These are phyloP conservation scores for Mallotus repandus DNA, from an alignment of 441 rosid genomes.

Conservation along the genomic window DNA sequence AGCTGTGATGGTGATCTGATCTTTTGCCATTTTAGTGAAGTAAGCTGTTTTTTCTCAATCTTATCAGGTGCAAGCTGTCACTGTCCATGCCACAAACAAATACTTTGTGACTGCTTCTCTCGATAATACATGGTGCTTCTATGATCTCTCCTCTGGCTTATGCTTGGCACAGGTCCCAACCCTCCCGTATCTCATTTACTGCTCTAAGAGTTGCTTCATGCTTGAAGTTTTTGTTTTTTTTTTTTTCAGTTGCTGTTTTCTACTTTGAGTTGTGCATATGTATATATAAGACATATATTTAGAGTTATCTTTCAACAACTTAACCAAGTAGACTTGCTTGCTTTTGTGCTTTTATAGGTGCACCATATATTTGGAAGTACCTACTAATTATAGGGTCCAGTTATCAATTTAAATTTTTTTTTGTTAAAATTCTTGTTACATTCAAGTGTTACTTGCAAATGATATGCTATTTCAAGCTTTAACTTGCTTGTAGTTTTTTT, in stretches of 20 bases:
- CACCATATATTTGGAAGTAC: too few species aligned
- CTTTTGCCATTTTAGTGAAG: slow-evolving; percentile 13
- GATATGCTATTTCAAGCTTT: not conserved
- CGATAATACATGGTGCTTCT: slow-evolving; percentile 94
- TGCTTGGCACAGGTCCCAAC: slow-evolving; percentile 80
- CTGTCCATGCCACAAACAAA: slow-evolving; percentile 91
- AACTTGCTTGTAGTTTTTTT: not conserved
- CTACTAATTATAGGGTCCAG: not conserved
- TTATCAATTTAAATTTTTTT: not conserved
- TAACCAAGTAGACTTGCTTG: not conserved
- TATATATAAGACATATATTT: not conserved
- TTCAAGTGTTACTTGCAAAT: not conserved
- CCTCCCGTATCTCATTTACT: slow-evolving; percentile 13
- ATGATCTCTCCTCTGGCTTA: slow-evolving; percentile 83
- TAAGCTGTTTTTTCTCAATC: slow-evolving; percentile 16
- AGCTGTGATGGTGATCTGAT: slow-evolving; percentile 7
- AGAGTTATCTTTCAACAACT: not conserved
- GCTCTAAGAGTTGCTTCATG: not conserved
- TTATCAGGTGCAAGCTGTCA: slow-evolving; percentile 94
- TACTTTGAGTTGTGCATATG: not conserved
- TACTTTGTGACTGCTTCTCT: slow-evolving; percentile 96
- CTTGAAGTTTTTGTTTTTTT: not conserved
- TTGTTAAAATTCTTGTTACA: not conserved
- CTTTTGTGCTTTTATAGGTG: not conserved
- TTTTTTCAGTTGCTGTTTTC: not conserved